A percentile compares a stretch with the other conserved stretches of the same genome.
Evolutionary conservation across 495 filamentous ascomycete species (phyloP).

Genomic region (Cenococcum geophilum): DNA sequence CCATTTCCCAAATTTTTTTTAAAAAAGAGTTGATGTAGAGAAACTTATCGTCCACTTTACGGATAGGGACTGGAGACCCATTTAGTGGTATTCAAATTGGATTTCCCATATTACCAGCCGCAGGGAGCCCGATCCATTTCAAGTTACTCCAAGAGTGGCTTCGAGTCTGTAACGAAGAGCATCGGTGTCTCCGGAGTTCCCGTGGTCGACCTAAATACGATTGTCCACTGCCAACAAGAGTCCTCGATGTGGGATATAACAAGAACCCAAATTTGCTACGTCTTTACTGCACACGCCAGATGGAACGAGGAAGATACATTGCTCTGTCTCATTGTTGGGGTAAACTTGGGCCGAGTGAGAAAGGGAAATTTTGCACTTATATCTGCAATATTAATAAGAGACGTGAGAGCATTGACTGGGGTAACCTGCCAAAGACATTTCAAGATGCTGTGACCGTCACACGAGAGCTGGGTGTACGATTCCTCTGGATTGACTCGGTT

Average conservation of each 20-base stretch:
- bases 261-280: neutral
- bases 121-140: neutral
- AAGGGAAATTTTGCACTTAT: neutral
- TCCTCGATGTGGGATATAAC: constrained; percentile 31
- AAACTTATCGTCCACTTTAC: no score
- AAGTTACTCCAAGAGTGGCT: neutral
- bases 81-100: neutral
- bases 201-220: neutral
- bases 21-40: no score
- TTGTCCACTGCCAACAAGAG: constrained; percentile 24
- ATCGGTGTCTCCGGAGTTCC: neutral
- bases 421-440: constrained; percentile 10
- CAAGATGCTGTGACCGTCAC: constrained; percentile 12
- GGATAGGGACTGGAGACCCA: no score
- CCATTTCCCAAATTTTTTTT: no score
- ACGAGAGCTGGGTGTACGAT: neutral
- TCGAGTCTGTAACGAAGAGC: neutral
- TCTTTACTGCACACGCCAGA: neutral
- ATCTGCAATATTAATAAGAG: neutral
- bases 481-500: constrained; percentile 38
- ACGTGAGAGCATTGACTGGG: neutral
- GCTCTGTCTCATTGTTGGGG: constrained; percentile 16
- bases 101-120: neutral
- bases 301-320: neutral
- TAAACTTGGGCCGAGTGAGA: neutral